phyloP scores from a whole-genome alignment of 2,329 filamentous ascomycete species.

The Talaromyces sp. region DNA sequence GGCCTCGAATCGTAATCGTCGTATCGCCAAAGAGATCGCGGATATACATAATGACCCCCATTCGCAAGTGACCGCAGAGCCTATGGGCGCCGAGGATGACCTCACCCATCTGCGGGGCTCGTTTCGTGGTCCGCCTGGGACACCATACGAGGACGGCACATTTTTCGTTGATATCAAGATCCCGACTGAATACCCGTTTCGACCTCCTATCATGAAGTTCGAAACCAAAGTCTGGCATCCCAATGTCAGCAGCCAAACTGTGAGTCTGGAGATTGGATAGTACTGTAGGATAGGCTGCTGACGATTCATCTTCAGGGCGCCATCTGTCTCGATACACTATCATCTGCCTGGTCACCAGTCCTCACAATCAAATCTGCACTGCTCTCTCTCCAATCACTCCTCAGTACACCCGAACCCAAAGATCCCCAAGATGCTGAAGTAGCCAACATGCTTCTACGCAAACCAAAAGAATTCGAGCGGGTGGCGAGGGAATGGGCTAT shows the following conservation, averaged over 20 bases:
- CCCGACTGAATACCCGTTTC: slow-evolving; percentile 86
- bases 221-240: slow-evolving; percentile 95
- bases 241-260: slow-evolving; percentile 90
- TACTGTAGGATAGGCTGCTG: neutral
- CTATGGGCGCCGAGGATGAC: slow-evolving; percentile 61
- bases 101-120: slow-evolving; percentile 78
- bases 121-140: slow-evolving; percentile 84
- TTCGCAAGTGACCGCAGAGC: slow-evolving; percentile 71
- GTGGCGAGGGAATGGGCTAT: slow-evolving; percentile 90
- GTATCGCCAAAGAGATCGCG: slow-evolving; percentile 50
- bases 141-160: slow-evolving; percentile 83
- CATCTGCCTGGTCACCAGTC: slow-evolving; percentile 88
- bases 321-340: slow-evolving; percentile 92
- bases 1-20: slow-evolving; percentile 56
- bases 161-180: slow-evolving; percentile 84
- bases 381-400: slow-evolving; percentile 86
- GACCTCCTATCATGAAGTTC: slow-evolving; percentile 86
- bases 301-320: slow-evolving; percentile 62
- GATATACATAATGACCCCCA: slow-evolving; percentile 61
- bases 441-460: slow-evolving; percentile 78
- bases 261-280: slow-evolving; percentile 45
- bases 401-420: slow-evolving; percentile 89
- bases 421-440: slow-evolving; percentile 97
- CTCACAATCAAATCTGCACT: slow-evolving; percentile 94
- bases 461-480: slow-evolving; percentile 73